Base-by-base conservation (phyloP, 805 yeast genomes). In the Teunomyces kruisii region DNA sequence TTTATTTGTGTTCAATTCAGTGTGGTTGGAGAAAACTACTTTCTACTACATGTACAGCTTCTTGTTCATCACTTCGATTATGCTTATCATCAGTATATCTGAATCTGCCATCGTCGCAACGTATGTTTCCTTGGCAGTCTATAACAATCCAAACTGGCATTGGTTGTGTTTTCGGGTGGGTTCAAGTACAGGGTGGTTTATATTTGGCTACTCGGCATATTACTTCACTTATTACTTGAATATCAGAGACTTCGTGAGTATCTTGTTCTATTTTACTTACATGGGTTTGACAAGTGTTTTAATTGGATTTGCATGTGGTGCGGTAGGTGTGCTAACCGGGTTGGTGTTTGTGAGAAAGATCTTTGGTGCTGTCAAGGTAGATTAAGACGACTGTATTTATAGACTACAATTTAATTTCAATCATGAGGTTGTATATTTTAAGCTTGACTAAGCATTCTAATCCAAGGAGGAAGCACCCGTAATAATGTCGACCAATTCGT, bases 381-480 rank as follows among this genome's bases (percentile, higher is more conserved):
- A 32, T 33, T 15, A 41, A 29, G 12, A 12, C 32, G 13, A 24
- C 28, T 30, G 33, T 16, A 13, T 27, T 35, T 32, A 17, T 40
- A 40, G 27, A 32, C 19, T 26, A 35, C 24, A 16, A 33, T 33
- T 10, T 17, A 17, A 19, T 42, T 33, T 33, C 31, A 32, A 40
- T 40, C 43, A 30, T 39, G 45, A 37, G 40, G 33, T 35, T 28
- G 42, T 42, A 17, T 39, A 42, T 46, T 42, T 22, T 24, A 30
- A 32, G 26, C 42, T 32, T 36, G 32, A 26, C 19, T n/a, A 32
- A 35, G 36, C 45, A 31, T 44, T 47, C 53, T 86, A 92, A 78
- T 87, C 96, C 77, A 94, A 84, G 49, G 98, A 89, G 54, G 98
- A 89, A 64, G 99, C 99, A 90, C 99, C 99, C 63, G 99, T 94